phyloP scores from a whole-genome alignment of 139 green algal species.

The Dunaliella sp. region DNA sequence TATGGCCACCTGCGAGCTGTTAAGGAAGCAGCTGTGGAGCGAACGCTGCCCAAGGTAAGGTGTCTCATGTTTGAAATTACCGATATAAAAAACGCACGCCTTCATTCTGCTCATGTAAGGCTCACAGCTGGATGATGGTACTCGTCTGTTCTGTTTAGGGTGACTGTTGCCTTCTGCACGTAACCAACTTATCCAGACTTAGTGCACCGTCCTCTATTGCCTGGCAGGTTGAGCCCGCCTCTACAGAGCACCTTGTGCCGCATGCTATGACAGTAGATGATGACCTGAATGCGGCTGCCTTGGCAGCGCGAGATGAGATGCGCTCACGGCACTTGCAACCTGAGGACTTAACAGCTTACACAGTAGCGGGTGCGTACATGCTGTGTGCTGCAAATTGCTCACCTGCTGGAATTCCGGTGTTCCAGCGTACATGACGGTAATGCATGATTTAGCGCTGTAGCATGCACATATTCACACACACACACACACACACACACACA shows the following conservation, averaged over 20 bases:
- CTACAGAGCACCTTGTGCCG: conserved; percentile 44
- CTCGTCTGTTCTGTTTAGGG: neutral
- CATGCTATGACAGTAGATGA: conserved; percentile 59
- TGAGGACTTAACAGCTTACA: conserved; percentile 71
- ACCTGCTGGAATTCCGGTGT: no score
- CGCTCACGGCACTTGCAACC: conserved; percentile 49
- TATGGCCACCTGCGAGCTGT: conserved; percentile 63
- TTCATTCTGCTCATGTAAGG: neutral
- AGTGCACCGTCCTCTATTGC: no score
- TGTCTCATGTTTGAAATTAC: no score
- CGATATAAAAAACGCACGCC: neutral
- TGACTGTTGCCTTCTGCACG: neutral
- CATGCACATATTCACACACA: no score
- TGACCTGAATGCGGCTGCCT: conserved; percentile 81
- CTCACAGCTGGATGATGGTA: neutral
- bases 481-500: no score
- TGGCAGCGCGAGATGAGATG: conserved; percentile 44
- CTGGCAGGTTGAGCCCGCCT: neutral
- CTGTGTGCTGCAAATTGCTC: no score
- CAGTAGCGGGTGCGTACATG: conserved; percentile 52
- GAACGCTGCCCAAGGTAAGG: conserved; percentile 55
- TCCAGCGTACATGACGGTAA: no score
- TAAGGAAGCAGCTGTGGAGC: conserved; percentile 68
- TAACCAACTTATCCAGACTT: neutral
- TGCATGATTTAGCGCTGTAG: no score